Evolutionary conservation across 768 basidiomycete genomes (phyloP), one percentile per base, ranked within the genome.

Genomic region (Calocera cornea): DNA sequence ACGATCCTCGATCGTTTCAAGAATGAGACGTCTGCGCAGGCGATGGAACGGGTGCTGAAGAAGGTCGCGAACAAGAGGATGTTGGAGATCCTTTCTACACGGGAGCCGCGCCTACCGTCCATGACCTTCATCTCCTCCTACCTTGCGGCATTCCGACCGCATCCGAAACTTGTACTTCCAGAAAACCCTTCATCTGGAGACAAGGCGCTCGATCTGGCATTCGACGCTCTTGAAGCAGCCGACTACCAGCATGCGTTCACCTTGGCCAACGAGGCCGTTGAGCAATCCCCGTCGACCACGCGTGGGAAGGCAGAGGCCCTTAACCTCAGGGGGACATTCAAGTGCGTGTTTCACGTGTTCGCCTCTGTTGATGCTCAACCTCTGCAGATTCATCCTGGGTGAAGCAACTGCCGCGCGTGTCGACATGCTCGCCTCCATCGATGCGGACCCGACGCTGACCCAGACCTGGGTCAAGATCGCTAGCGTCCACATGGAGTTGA

Each of bases 381-480:
- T n/a, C 22, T 12, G 1, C 50, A 93, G 90, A 75, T 99, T 98
- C 86, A 81, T 99, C 65, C 87, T 87, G 68, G 87, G 87, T 44
- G 89, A 98, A 71, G 84, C 93, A 29, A 76, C 80, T 1, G 89
- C 87, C 10, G 94, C 95, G 49, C 90, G 93, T 74, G 81, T 77
- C 1, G 95, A 98, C 76, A 80, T 98, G 38, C 83, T 88, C 50
- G 85, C 88, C 72, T 88, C 88, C 50, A 80, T 95, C 66, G 78
- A 82, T 65, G 78, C 95, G 34, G 76, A 80, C 68, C 90, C 83
- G 16, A 79, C 78, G 47, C 85, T 87, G 72, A 92, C 92, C 0
- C 95, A 97, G 77, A 89, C 86, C 71, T 84, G 92, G 76, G 94
- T 99, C 71, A 99, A 99, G 83, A 87, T 98, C 69, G 97, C 95